Percentiles rank a stretch among this genome's conserved stretches.
phyloP scores from a whole-genome alignment of 108 stramenopile genomes.

The Discostella stelligeroides region DNA sequence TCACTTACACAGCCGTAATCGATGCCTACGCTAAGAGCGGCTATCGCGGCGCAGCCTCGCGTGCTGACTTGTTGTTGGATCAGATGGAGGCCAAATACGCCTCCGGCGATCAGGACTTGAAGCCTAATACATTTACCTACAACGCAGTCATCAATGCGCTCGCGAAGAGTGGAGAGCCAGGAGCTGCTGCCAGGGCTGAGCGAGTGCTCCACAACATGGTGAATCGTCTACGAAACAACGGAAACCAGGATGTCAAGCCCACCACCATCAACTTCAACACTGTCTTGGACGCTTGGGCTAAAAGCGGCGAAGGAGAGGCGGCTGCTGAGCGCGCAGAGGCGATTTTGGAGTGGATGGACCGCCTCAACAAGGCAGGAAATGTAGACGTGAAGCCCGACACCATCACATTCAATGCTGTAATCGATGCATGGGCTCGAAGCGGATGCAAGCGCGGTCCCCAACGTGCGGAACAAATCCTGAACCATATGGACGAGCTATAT shows the following conservation, averaged over 20 bases:
- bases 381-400: conserved; percentile 39
- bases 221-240: conserved; percentile 64
- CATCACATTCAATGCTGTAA: conserved; percentile 39
- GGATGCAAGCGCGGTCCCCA: conserved; percentile 79
- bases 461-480: conserved; percentile 84
- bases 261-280: conserved; percentile 64
- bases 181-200: conserved; percentile 57
- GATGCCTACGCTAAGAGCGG: conserved; percentile 74
- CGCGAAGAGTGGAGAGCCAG: conserved; percentile 36
- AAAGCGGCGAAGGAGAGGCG: conserved; percentile 37
- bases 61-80: conserved; percentile 27
- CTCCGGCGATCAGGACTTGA: conserved; percentile 16
- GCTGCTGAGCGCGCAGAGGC: conserved; percentile 36
- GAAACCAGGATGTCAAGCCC: conserved; percentile 75
- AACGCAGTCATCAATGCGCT: conserved; percentile 54
- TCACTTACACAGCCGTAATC: conserved; percentile 85
- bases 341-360: conserved; percentile 38
- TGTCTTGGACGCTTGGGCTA: conserved; percentile 21
- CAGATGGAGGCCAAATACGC: conserved; percentile 33
- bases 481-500: conserved; percentile 89
- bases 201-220: conserved; percentile 64
- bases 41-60: conserved; percentile 35
- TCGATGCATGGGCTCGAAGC: conserved; percentile 36
- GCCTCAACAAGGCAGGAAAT: conserved; percentile 42
- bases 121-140: conserved; percentile 46